Percentiles rank a stretch among this genome's conserved stretches.
phyloP scores from a whole-genome alignment of 164 flowering plant species.

The Protea cynaroides region DNA sequence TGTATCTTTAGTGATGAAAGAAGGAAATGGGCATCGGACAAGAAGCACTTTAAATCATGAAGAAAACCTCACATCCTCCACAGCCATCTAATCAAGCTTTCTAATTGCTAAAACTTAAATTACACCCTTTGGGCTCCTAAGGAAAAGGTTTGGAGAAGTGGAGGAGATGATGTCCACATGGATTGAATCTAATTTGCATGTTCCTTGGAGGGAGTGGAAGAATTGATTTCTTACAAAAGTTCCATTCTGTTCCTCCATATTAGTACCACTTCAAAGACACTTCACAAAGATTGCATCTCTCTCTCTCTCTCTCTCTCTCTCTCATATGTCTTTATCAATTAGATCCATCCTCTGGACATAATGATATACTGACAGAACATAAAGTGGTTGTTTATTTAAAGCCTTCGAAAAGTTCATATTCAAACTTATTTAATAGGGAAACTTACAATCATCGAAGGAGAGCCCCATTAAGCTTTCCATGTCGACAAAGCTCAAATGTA shows the following conservation, averaged over 20 bases:
- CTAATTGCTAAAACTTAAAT: conserved; percentile 17
- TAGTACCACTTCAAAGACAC: not conserved
- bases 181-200: conserved; percentile 15
- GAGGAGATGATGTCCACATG: conserved; percentile 20
- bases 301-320: not conserved
- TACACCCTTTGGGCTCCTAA: not conserved
- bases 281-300: conserved; percentile 1
- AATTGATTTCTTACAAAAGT: conserved; percentile 11
- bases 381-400: conserved; percentile 12
- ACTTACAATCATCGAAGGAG: conserved; percentile 24
- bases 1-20: too few relatives aligned
- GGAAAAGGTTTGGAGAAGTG: conserved; percentile 11
- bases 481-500: conserved; percentile 12
- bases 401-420: conserved; percentile 18
- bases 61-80: conserved; percentile 13
- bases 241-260: not conserved
- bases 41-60: not conserved
- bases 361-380: conserved; percentile 19
- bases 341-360: conserved; percentile 17
- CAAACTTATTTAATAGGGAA: conserved; percentile 22
- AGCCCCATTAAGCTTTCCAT: conserved; percentile 8
- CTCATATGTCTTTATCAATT: conserved; percentile 20
- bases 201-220: conserved; percentile 14
- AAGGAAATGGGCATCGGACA: too few relatives aligned
- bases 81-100: too few relatives aligned